Evolutionary conservation across 495 filamentous ascomycete species (phyloP).

Genomic region (Geopyxis carbonaria): DNA sequence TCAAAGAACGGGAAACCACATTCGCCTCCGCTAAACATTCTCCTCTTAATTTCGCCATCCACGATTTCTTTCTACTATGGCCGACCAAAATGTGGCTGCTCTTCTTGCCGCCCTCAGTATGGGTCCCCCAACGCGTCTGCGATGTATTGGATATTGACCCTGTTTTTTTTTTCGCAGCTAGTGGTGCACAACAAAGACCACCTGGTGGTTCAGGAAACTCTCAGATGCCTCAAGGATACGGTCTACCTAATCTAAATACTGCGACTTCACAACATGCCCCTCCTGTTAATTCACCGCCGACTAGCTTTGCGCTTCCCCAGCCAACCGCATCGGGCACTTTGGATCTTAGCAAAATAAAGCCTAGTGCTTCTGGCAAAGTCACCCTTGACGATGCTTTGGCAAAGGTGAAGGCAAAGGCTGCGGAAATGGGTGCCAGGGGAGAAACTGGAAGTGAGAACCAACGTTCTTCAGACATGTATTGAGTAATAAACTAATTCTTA

Average conservation of each 20-base stretch:
- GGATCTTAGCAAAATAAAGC: slow-evolving; percentile 59
- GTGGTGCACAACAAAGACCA: slow-evolving; percentile 12
- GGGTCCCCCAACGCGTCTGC: neutral
- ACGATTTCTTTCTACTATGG: no score
- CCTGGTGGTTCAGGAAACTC: slow-evolving; percentile 14
- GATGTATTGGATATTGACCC: neutral
- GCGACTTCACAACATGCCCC: slow-evolving; percentile 7
- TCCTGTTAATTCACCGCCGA: slow-evolving; percentile 13
- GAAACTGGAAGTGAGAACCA: slow-evolving; percentile 1
- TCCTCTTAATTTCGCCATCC: no score
- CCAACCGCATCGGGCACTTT: slow-evolving; percentile 50
- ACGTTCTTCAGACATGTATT: no score
- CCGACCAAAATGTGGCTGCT: slow-evolving; percentile 24
- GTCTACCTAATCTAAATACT: slow-evolving; percentile 10
- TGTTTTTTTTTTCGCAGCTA: slow-evolving; percentile 9
- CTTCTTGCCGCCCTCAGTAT: slow-evolving; percentile 24
- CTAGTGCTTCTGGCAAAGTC: slow-evolving; percentile 53
- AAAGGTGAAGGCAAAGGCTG: slow-evolving; percentile 51
- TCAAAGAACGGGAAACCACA: no score
- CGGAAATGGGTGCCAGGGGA: slow-evolving; percentile 43
- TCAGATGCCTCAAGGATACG: slow-evolving; percentile 16
- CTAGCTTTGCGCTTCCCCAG: slow-evolving; percentile 41
- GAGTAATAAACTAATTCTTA: no score
- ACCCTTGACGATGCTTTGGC: slow-evolving; percentile 57
- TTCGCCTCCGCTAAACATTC: no score